Base-by-base conservation (phyloP, 352 stramenopile genomes). In the Phytopythium boreale region DNA sequence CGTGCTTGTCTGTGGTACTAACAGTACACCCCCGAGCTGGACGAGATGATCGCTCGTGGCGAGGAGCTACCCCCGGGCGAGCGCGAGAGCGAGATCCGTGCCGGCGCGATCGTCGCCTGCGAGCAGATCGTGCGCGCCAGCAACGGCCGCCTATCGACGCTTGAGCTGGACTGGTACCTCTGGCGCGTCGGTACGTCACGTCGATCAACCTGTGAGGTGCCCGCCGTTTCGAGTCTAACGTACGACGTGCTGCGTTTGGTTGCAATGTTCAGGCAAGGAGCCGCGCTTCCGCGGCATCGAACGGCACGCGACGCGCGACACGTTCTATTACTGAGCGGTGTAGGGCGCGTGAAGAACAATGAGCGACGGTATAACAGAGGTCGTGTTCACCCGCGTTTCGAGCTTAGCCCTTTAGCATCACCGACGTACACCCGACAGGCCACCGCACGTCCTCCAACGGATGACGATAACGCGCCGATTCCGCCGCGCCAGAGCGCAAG, bases 301-400 rank as follows among this genome's bases (percentile, higher is more conserved):
- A 60, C 82, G 86, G 47, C 86, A 94, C 58, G 74, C 82, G 22
- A 92, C 86, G 17, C 80, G 81, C 56, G 67, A 87, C 52, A 91
- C 82, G 14, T 85, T 87, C 53, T 91, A 82, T 63, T 91, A 91
- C 67, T 91, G 72, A 70, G 24, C 24, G 24, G 9, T 11, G 47
- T 8, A 31, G 22, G 11, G 5, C 14, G 1, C 0, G 9, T 9
- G n/a, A 12, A 29, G 44, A 5, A 9, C n/a, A 24, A 17, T 29
- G 44, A 46, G 39, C 39, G 43, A 14, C 12, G 0, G 43, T 15
- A 19, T 49, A 26, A 49, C 43, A 15, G 6, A 22, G 43, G 19
- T 8, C 43, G 43, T 26, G 20, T 49, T 26, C 43, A 26, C 20
- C 43, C 10, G 43, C 43, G 19, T 26, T 5, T 49, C 43, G 19